phyloP scores from a whole-genome alignment of 371 early-diverging fungal genomes.

The Mortierella sp. region DNA sequence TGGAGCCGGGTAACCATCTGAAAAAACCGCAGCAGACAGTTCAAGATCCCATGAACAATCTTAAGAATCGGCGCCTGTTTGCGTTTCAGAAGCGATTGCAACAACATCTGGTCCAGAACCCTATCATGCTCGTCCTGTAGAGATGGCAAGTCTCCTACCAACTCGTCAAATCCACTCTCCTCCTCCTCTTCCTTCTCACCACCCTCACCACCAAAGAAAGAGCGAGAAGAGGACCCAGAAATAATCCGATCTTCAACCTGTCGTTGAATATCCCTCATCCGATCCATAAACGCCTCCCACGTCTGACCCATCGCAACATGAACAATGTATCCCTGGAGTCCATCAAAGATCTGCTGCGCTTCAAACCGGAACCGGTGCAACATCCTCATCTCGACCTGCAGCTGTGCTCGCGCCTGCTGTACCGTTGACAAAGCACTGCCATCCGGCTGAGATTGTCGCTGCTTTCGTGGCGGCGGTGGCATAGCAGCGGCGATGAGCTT shows the following conservation, averaged over 20 bases:
- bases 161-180: slow-evolving; percentile 42
- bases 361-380: slow-evolving; percentile 62
- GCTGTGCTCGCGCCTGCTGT: background rate
- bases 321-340: slow-evolving; percentile 61
- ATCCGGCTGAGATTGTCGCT: background rate
- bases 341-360: slow-evolving; percentile 62
- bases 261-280: slow-evolving; percentile 43
- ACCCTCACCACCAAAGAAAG: background rate
- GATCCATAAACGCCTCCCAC: slow-evolving; percentile 62
- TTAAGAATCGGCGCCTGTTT: slow-evolving; percentile 61
- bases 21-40: slow-evolving; percentile 57
- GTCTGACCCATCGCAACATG: slow-evolving; percentile 61
- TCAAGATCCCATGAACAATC: slow-evolving; percentile 56
- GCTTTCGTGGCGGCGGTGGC: background rate
- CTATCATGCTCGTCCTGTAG: slow-evolving; percentile 62
- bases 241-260: slow-evolving; percentile 30
- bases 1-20: slow-evolving; percentile 27
- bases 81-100: slow-evolving; percentile 64
- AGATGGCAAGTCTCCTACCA: slow-evolving; percentile 55
- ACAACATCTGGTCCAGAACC: slow-evolving; percentile 65
- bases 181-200: background rate
- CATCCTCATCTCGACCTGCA: slow-evolving; percentile 23
- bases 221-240: background rate
- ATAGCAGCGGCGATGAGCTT: background rate
- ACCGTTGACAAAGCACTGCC: background rate